Evolutionary conservation across 2,329 filamentous ascomycete species (phyloP), one percentile per base, ranked within the genome.

Genomic region (Pseudogymnoascus sp.): DNA sequence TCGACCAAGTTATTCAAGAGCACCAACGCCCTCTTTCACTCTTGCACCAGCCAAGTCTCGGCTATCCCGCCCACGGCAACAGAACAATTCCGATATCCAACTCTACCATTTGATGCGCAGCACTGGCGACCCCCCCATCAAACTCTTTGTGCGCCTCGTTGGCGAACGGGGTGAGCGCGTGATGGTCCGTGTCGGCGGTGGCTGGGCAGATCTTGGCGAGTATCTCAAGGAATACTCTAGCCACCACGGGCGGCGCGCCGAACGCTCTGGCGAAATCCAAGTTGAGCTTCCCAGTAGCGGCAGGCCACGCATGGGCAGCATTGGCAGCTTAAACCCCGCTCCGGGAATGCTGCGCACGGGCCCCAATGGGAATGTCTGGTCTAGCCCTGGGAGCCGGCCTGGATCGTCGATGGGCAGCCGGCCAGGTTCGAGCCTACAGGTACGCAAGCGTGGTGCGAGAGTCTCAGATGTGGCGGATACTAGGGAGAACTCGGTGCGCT

Each of bases 171-270:
- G 89, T 13, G 91, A 97, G 72, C 85, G 94, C 58, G 91, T 97
- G 63, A 97, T 99, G 94, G 94, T 99, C 6, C 88, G 94, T 34
- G 92, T 99, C 10, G 94, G 94, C 10, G 94, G 94, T 61, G 94
- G 94, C n/a, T 99, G 94, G 94, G 91, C 92, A 12, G 94, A 99
- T 72, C 77, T 99, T 18, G 92, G 89, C 35, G 94, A 97, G 72
- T 99, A 96, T 69, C 79, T 99, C 39, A 88, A 91, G 66, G 90
- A 96, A 71, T 99, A 96, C 68, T 92, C 91, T 6, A 84, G 85
- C 61, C 94, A 99, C 70, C 94, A 99, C 71, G 89, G 89, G 41
- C 85, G 89, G n/a, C 84, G 82, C 39, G 81, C 81, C 9, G 77
- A 78, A 56, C 75, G 79, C 60, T 82, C 79, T 68, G 77, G 86